Percentiles rank a stretch among this genome's conserved stretches.
Evolutionary conservation across 225 moss, liverwort and hornwort genomes (phyloP).

Genomic region (Bryum argenteum): DNA sequence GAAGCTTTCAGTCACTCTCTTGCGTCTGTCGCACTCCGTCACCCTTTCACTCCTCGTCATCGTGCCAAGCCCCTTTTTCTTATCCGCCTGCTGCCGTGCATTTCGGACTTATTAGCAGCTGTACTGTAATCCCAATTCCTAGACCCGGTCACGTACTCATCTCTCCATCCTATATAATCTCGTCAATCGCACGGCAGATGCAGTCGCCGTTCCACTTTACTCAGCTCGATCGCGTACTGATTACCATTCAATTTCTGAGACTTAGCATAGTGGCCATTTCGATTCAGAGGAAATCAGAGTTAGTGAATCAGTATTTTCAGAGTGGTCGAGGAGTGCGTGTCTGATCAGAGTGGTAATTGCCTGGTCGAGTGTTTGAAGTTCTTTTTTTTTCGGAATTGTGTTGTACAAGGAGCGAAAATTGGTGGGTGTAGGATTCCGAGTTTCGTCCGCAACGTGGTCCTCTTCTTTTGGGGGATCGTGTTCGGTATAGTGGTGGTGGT

Average conservation of each 20-base stretch:
- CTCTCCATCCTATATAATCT: neutral
- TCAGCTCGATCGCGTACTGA: neutral
- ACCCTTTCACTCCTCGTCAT: conserved; percentile 31
- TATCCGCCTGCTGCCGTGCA: conserved; percentile 26
- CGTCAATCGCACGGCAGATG: neutral
- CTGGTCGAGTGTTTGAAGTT: neutral
- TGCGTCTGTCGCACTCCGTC: conserved; percentile 19
- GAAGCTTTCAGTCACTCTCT: neutral
- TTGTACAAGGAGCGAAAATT: conserved; percentile 36
- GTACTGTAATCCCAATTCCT: neutral
- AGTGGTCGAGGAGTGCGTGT: too few species aligned
- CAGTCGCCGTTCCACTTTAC: neutral
- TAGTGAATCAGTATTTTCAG: neutral
- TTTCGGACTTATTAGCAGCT: conserved; percentile 14
- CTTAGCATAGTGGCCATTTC: neutral
- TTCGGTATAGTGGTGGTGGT: conserved; percentile 38
- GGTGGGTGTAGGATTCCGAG: conserved; percentile 9
- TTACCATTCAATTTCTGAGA: neutral
- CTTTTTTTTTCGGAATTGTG: too few species aligned
- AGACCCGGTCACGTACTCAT: neutral
- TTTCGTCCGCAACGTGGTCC: conserved; percentile 36
- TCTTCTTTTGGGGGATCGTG: conserved; percentile 39
- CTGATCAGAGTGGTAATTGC: neutral
- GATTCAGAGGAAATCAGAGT: neutral
- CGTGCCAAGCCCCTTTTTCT: conserved; percentile 15